Evolutionary conservation across 768 basidiomycete genomes (phyloP), one percentile per base, ranked within the genome.

Genomic region (Collybiopsis luxurians): DNA sequence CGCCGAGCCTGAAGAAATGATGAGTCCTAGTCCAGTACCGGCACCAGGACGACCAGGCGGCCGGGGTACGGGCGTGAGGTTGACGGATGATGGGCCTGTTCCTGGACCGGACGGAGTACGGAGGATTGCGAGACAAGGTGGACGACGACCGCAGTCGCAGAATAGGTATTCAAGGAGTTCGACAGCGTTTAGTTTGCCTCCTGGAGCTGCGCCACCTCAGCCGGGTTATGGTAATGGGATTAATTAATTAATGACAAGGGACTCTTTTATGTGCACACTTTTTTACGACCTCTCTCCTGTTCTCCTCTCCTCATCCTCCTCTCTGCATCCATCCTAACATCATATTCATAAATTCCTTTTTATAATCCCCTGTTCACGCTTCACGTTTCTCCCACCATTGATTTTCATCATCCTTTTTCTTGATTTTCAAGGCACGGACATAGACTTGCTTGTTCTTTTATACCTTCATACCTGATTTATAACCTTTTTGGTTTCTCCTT

Each of bases 71-170:
- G 92, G 95, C 23, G 79, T 97, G 47, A 86, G 86, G 44, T 71
- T 98, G 55, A 82, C 82, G 54, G 95, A 98, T 62, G 74, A 82
- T 63, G 95, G 95, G 13, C 92, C 92, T 38, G 89, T 95, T 2
- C 86, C 90, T 39, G 81, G 82, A 34, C 81, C 85, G 9, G 86
- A 89, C 17, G 87, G 89, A 53, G 93, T 94, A 26, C 81, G 92
- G 39, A 74, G 93, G 56, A 89, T 95, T 26, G 81, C 90, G 46
- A 76, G 90, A 63, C 83, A 80, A 46, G 66, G 75, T 9, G 72
- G 72, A 38, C 78, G 86, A 61, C 75, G 89, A 44, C 79, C 86
- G 13, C 75, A 81, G 26, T 84, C 87, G 30, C 83, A 83, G 72
- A 87, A 89, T 66, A 77, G 90, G 26, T 92, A 89, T 69, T 91